Conservation (phyloP, 805 yeast genomes). For the Suhomyces sp. region DNA sequence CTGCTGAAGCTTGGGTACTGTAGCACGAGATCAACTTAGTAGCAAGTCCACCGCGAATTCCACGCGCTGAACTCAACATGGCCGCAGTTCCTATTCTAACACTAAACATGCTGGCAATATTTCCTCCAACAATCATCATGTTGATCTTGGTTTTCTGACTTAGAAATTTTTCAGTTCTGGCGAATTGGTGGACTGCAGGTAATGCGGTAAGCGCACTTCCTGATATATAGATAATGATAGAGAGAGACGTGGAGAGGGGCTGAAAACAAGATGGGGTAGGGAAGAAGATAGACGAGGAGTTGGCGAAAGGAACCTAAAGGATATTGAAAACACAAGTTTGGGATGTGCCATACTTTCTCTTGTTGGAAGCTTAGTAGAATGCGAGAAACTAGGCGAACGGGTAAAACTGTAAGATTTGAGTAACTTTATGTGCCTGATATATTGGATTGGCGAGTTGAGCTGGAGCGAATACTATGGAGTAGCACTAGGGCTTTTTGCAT, state of each 20-base stretch:
- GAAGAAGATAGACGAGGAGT: not conserved
- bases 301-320: not conserved
- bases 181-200: not conserved
- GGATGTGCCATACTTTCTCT: not conserved
- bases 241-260: not conserved
- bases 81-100: not conserved
- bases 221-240: not conserved
- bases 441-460: not conserved
- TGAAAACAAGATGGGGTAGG: not conserved
- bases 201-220: not conserved
- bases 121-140: not conserved
- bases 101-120: not conserved
- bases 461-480: not conserved
- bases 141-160: not conserved
- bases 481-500: not conserved
- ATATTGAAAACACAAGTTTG: not conserved
- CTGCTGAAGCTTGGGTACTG: conserved; percentile 3
- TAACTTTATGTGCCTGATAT: too few relatives aligned
- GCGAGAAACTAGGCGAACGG: not conserved
- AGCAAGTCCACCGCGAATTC: not conserved
- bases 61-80: not conserved
- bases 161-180: not conserved
- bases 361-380: too few relatives aligned
- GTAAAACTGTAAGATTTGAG: not conserved
- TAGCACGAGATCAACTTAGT: not conserved